Conservation (phyloP, 2,329 filamentous ascomycete species). For the Aspergillus novofumigatus region DNA sequence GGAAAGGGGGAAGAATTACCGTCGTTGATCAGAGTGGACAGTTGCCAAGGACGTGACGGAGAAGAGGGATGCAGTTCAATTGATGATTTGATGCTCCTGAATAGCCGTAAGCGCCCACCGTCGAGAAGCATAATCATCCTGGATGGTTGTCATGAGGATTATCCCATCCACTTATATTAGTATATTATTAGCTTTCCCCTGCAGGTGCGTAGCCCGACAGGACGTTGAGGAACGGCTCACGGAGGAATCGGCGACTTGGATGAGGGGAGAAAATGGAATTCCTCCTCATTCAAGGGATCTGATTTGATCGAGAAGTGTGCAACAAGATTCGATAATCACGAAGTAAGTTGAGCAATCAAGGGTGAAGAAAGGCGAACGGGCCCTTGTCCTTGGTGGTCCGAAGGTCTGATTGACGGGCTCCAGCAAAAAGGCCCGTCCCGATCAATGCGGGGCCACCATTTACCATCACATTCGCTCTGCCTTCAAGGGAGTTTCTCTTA, state of each 20-base stretch:
- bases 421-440: slow-evolving; percentile 4
- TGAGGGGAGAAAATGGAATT: too few relatives aligned
- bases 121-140: background rate
- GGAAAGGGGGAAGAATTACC: background rate
- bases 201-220: background rate
- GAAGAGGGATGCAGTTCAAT: background rate
- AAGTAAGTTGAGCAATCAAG: background rate
- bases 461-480: background rate
- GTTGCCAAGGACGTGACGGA: background rate
- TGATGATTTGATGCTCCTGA: background rate
- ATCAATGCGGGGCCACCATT: slow-evolving; percentile 1
- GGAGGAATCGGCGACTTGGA: background rate
- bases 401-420: background rate
- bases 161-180: background rate
- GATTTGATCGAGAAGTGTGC: background rate
- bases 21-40: background rate
- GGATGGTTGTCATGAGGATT: background rate
- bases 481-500: too few relatives aligned
- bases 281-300: background rate
- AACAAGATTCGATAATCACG: background rate
- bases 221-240: background rate
- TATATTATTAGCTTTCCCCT: background rate
- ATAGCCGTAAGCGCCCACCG: background rate
- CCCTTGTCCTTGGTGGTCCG: background rate
- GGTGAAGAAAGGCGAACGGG: background rate